A percentile compares a stretch with the other conserved stretches of the same genome.
Conservation (phyloP, 148 eudicot genomes). For the Rhododendron simsii region DNA sequence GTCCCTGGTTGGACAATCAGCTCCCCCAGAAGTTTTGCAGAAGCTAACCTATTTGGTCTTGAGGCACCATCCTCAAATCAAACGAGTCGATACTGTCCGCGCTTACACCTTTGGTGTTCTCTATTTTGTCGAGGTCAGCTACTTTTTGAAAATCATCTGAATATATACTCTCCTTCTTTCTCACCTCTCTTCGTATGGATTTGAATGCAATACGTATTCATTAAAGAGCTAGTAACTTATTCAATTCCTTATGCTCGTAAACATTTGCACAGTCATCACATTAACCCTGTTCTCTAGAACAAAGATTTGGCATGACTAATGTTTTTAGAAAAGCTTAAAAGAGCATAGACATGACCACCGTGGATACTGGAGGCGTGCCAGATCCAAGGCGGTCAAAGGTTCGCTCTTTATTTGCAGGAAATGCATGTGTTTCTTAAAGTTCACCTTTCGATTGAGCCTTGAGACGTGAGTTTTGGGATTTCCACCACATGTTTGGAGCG, state of each 20-base stretch:
- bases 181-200: neutral
- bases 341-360: neutral
- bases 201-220: neutral
- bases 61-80: conserved; percentile 46
- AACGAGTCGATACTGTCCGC: conserved; percentile 70
- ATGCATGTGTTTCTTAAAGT: neutral
- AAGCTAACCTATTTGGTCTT: conserved; percentile 68
- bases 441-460: neutral
- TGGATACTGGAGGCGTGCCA: neutral
- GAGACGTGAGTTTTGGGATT: neutral
- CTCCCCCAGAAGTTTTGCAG: conserved; percentile 71
- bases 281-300: neutral
- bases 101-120: conserved; percentile 81
- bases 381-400: neutral
- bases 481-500: neutral
- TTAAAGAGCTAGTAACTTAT: neutral
- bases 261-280: neutral
- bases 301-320: neutral
- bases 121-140: conserved; percentile 72
- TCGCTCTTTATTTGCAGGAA: neutral
- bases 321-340: neutral
- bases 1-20: conserved; percentile 69
- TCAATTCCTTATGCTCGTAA: neutral
- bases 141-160: neutral
- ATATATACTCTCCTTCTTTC: neutral